phyloP scores from a whole-genome alignment of 2,329 filamentous ascomycete genomes.

The Alternaria postmessia region DNA sequence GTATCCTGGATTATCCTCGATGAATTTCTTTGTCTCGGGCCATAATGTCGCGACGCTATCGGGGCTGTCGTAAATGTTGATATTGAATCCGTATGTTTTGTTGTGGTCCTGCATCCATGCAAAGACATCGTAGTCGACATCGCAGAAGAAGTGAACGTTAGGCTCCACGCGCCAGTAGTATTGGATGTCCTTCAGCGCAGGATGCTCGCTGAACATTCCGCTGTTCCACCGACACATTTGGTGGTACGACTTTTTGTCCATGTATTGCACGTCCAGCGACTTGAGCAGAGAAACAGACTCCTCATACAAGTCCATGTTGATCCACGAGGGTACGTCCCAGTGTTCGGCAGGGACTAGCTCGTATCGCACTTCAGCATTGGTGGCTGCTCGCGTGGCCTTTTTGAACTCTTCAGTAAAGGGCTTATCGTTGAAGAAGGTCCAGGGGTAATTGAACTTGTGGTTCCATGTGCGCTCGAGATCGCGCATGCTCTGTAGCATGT shows the following conservation, averaged over 20 bases:
- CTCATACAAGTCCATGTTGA: constrained; percentile 83
- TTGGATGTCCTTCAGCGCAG: constrained; percentile 78
- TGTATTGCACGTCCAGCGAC: constrained; percentile 90
- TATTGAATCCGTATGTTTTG: constrained; percentile 98
- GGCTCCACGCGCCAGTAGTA: constrained; percentile 99
- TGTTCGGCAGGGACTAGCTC: constrained; percentile 93
- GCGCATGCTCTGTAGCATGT: constrained; percentile 85
- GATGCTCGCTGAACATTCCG: constrained; percentile 96
- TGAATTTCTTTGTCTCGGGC: constrained; percentile 94
- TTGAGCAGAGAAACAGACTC: constrained; percentile 85
- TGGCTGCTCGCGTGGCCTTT: constrained; percentile 76
- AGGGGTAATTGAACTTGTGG: constrained; percentile 98
- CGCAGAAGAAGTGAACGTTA: constrained; percentile 99
- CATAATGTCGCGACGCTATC: constrained; percentile 86
- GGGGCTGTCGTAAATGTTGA: constrained; percentile 93
- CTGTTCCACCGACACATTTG: constrained; percentile 99
- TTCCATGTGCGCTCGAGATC: constrained; percentile 98
- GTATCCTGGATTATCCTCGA: constrained; percentile 83
- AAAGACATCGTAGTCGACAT: constrained; percentile 98
- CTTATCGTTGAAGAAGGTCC: constrained; percentile 98
- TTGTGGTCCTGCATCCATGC: constrained; percentile 98
- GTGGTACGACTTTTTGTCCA: constrained; percentile 87
- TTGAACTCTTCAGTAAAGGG: constrained; percentile 96
- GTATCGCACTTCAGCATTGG: constrained; percentile 87
- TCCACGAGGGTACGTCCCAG: constrained; percentile 92